Percentiles rank a stretch among this genome's conserved stretches.
Conservation (phyloP, 176 grass and related monocot species). For the Neostapfia colusana region DNA sequence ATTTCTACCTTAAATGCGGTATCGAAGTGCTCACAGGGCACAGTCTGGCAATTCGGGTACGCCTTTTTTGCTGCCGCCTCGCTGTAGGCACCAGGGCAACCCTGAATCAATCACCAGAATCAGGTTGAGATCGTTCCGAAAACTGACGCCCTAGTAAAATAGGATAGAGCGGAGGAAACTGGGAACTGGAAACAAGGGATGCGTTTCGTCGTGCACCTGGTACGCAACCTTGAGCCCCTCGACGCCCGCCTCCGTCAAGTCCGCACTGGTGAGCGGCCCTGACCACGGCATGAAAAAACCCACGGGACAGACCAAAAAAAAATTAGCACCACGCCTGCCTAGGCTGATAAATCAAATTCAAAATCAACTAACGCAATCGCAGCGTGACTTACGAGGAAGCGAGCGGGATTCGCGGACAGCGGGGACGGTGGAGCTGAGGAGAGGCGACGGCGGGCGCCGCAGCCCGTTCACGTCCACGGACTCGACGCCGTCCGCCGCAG, state of each 20-base stretch:
- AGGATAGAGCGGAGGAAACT: neutral
- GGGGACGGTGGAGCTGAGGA: neutral
- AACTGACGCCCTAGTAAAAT: neutral
- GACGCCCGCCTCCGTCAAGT: slow-evolving; percentile 38
- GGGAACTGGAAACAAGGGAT: neutral
- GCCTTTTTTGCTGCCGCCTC: slow-evolving; percentile 83
- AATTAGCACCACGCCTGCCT: neutral
- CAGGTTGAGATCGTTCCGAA: neutral
- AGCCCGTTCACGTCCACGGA: slow-evolving; percentile 23
- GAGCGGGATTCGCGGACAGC: slow-evolving; percentile 10
- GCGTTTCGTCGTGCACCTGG: slow-evolving; percentile 55
- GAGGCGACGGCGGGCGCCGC: slow-evolving; percentile 21
- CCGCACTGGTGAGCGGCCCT: slow-evolving; percentile 57
- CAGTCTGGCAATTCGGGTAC: slow-evolving; percentile 74
- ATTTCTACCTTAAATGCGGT: slow-evolving; percentile 68
- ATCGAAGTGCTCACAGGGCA: slow-evolving; percentile 89
- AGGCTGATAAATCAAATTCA: neutral
- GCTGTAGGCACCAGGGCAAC: slow-evolving; percentile 74
- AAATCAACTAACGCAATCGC: neutral
- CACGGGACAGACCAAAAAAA: neutral
- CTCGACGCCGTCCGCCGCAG: slow-evolving; percentile 8
- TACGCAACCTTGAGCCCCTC: slow-evolving; percentile 68
- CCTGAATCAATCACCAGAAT: slow-evolving; percentile 45
- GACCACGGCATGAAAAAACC: neutral
- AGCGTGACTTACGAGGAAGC: slow-evolving; percentile 39